A percentile compares a stretch with the other conserved stretches of the same genome.
Conservation (phyloP, 1,284 basidiomycete species). For the Moesziomyces sp. region DNA sequence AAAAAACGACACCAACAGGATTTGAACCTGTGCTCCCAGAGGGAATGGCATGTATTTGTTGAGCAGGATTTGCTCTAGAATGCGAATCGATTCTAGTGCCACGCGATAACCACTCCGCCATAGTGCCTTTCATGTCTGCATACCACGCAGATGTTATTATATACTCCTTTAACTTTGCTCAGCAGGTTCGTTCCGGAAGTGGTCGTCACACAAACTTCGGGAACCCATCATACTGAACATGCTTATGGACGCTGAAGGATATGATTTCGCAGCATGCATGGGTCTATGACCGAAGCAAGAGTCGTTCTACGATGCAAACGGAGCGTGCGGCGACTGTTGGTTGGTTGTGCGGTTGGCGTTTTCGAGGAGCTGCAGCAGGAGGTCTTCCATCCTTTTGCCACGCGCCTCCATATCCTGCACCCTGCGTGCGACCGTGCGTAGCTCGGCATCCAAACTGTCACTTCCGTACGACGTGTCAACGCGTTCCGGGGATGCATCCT, state of each 20-base stretch:
- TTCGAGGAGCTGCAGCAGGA: slow-evolving; percentile 35
- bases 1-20: slow-evolving; percentile 42
- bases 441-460: slow-evolving; percentile 22
- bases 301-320: too few species aligned
- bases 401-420: slow-evolving; percentile 45
- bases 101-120: slow-evolving; percentile 50
- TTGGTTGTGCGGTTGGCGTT: slow-evolving; percentile 1
- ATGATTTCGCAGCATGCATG: too few species aligned
- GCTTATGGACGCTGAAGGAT: too few species aligned
- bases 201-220: too few species aligned
- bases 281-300: too few species aligned
- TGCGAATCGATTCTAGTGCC: slow-evolving; percentile 30
- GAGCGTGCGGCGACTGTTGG: too few species aligned
- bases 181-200: too few species aligned
- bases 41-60: slow-evolving; percentile 39
- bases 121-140: slow-evolving; percentile 16
- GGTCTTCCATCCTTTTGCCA: slow-evolving; percentile 43
- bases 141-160: too few species aligned
- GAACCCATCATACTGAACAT: too few species aligned
- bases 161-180: too few species aligned
- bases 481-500: not conserved
- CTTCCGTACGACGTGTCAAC: slow-evolving; percentile 1
- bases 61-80: slow-evolving; percentile 27
- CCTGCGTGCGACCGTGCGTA: slow-evolving; percentile 23
- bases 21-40: slow-evolving; percentile 49